Base-by-base conservation (phyloP, 495 filamentous ascomycete genomes). In the Xylaria scruposa region DNA sequence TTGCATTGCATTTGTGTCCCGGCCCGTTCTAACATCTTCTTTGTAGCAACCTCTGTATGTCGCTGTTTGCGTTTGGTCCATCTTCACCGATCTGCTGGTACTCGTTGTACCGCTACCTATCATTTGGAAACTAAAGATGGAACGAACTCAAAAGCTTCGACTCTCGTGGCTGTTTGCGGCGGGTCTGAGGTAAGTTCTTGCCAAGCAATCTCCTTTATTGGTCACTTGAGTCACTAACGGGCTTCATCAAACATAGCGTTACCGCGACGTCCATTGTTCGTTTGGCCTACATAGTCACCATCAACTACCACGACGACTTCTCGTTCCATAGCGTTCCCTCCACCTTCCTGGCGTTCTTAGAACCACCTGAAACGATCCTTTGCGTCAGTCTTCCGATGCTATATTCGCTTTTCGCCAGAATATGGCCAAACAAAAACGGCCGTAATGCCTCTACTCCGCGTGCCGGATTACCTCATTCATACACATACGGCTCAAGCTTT, bases 251-350 rank as follows among this genome's bases (percentile, higher is more conserved):
- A 49, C 7, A 40, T 31, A 72, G 70, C 24, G 70, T 72, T 3
- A 72, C 70, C 2, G 62, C 53, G 40, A 53, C 63, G 5, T 72
- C 70, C 1, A 33, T 72, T 17, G 53, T 72, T 42, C 70, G 70
- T 65, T 62, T 72, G 4, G 70, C 36, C 13, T 67, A 67, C 10
- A 72, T 66, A 26, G 38, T 53, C 40, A 72, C 61, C 40, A 72
- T 72, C 51, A 61, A 72, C 42, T 72, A 72, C 19, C 60, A 72
- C 62, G 10, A 67, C 44, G 70, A 72, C 40, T 72, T 72, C 62
- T 72, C 70, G 36, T 72, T 59, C 24, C 63, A 66, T 17, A 72
- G 70, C 21, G 70, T 72, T 4, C 46, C 62, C 0, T 38, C 70
- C 1, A 72, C 70, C 1, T 72, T 72, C 40, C 31, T 72, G 9